A percentile compares a stretch with the other conserved stretches of the same genome.
These are phyloP conservation scores for Lagenidium sp. DNA, from an alignment of 352 stramenopile species.

Conservation along the genomic window DNA sequence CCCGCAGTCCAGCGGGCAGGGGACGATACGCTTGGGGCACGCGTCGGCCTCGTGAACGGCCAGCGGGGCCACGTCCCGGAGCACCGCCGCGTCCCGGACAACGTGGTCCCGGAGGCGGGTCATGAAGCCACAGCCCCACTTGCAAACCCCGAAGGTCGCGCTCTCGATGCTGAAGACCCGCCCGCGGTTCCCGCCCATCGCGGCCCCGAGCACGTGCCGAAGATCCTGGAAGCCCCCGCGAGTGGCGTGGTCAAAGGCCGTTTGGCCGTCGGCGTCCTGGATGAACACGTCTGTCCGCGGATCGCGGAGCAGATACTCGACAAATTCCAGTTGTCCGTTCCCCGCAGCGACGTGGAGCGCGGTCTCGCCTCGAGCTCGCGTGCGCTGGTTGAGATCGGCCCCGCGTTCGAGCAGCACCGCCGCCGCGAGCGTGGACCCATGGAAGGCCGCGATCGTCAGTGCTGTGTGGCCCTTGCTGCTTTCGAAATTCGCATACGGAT, in stretches of 20 bases:
- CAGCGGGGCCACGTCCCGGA: slow-evolving; percentile 27
- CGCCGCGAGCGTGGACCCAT: slow-evolving; percentile 38
- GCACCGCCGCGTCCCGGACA: slow-evolving; percentile 11
- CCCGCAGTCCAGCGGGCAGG: slow-evolving; percentile 26
- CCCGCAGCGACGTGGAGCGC: slow-evolving; percentile 50
- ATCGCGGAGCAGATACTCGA: slow-evolving; percentile 43
- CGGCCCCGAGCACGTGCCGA: slow-evolving; percentile 25
- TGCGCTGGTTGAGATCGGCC: slow-evolving; percentile 34
- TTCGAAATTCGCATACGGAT: slow-evolving; percentile 52
- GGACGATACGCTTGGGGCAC: slow-evolving; percentile 43
- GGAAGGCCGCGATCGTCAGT: slow-evolving; percentile 27
- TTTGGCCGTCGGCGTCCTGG: slow-evolving; percentile 19
- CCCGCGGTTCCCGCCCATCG: slow-evolving; percentile 32
- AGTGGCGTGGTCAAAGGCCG: slow-evolving; percentile 35
- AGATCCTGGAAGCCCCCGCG: slow-evolving; percentile 17
- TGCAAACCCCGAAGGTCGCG: slow-evolving; percentile 41
- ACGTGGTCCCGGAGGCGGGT: slow-evolving; percentile 15
- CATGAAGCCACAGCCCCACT: slow-evolving; percentile 63
- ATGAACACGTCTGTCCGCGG: slow-evolving; percentile 24
- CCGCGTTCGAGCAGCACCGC: slow-evolving; percentile 43
- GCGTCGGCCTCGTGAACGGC: slow-evolving; percentile 26
- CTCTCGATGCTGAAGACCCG: slow-evolving; percentile 24
- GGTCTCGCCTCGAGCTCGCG: slow-evolving; percentile 21
- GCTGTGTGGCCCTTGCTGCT: slow-evolving; percentile 37
- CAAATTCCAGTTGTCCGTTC: slow-evolving; percentile 34